Conservation (phyloP, 441 rosid species). For the Populus hybrid region DNA sequence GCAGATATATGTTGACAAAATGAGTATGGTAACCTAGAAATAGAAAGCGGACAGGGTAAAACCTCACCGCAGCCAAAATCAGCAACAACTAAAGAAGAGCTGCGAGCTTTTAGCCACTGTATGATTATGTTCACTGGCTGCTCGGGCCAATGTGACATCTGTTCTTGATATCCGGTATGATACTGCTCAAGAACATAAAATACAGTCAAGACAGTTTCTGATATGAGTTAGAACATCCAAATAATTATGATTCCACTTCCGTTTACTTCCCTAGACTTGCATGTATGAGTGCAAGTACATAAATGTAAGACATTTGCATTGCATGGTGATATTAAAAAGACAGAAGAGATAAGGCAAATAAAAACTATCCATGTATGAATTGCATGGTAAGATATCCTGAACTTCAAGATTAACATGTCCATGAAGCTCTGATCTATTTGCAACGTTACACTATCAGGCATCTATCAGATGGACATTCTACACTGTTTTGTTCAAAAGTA, state of each 20-base stretch:
- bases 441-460: too few species aligned
- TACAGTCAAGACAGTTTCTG: constrained; percentile 13
- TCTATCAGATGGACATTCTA: too few species aligned
- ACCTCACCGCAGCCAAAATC: constrained; percentile 96
- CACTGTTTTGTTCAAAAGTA: not conserved
- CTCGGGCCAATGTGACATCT: constrained; percentile 96
- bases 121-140: constrained; percentile 69
- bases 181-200: constrained; percentile 49
- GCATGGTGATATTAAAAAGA: not conserved
- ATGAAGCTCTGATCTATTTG: too few species aligned
- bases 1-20: not conserved
- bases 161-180: constrained; percentile 92
- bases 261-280: not conserved
- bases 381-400: not conserved
- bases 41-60: constrained; percentile 1
- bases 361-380: not conserved
- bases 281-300: not conserved
- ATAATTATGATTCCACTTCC: not conserved
- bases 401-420: not conserved
- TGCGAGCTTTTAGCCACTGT: constrained; percentile 60
- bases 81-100: constrained; percentile 74
- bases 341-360: not conserved
- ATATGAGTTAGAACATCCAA: not conserved
- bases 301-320: not conserved
- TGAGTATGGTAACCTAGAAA: not conserved